A percentile compares a stretch with the other conserved stretches of the same genome.
Conservation (phyloP, 345 rosid genomes). For the Lepidium africanum region DNA sequence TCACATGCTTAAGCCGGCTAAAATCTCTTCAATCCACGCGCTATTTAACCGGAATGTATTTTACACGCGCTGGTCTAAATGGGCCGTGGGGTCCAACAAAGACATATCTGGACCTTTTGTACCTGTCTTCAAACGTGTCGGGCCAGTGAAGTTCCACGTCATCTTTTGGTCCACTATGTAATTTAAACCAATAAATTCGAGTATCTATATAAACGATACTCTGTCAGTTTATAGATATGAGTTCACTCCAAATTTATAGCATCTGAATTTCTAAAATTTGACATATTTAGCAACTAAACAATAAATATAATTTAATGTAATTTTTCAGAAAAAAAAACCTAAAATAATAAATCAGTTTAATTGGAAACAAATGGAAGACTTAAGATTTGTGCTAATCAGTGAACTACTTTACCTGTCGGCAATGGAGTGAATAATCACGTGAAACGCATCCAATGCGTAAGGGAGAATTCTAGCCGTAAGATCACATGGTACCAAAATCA, state of each 20-base stretch:
- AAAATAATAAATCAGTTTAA: too few relatives aligned
- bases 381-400: not conserved
- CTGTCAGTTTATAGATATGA: not conserved
- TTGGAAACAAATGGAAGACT: not conserved
- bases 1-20: conserved; percentile 3
- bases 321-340: too few relatives aligned
- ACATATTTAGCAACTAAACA: not conserved
- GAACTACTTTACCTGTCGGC: conserved; percentile 47
- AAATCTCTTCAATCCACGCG: not conserved
- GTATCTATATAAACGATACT: not conserved
- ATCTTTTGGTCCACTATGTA: not conserved
- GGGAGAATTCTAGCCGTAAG: conserved; percentile 23
- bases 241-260: not conserved
- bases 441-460: conserved; percentile 19
- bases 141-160: conserved; percentile 15
- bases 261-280: not conserved
- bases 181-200: not conserved
- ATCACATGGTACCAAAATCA: conserved; percentile 18
- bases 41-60: not conserved
- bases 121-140: conserved; percentile 19
- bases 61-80: not conserved
- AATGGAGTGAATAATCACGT: conserved; percentile 23
- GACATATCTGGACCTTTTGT: not conserved
- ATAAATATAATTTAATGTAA: not conserved
- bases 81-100: not conserved